Percentiles rank a stretch among this genome's conserved stretches.
These are phyloP conservation scores for Prunella vulgaris DNA, from an alignment of 257 asterid species.

Conservation along the genomic window DNA sequence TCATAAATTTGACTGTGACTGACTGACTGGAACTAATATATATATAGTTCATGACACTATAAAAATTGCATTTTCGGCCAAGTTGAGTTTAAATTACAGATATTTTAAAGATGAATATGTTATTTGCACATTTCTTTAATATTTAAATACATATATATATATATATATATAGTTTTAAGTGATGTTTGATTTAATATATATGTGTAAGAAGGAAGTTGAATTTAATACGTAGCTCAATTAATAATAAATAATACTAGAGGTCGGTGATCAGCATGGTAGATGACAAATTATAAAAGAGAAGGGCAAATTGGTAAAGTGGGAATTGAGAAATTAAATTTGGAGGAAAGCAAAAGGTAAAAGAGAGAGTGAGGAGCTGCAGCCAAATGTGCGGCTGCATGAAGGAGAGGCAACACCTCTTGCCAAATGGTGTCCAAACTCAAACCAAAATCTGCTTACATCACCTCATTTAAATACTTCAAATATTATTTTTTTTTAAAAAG, in stretches of 20 bases:
- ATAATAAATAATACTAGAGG: no score
- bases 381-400: constrained; percentile 57
- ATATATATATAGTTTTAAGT: no score
- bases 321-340: background rate
- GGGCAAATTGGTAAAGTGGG: constrained; percentile 21
- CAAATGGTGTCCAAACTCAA: constrained; percentile 22
- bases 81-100: no score
- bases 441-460: background rate
- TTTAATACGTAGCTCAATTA: no score
- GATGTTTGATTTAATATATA: background rate
- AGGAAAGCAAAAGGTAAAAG: constrained; percentile 9
- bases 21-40: background rate
- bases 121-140: background rate
- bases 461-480: background rate
- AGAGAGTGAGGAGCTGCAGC: background rate
- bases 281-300: background rate
- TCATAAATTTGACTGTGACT: no score
- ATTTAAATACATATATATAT: no score
- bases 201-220: background rate
- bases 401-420: constrained; percentile 35
- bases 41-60: no score
- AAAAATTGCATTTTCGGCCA: no score
- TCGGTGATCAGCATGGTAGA: background rate
- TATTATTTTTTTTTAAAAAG: no score
- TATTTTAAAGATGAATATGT: background rate